A percentile compares a stretch with the other conserved stretches of the same genome.
Conservation (phyloP, 306 rosid genomes). For the Acmispon strigosus region DNA sequence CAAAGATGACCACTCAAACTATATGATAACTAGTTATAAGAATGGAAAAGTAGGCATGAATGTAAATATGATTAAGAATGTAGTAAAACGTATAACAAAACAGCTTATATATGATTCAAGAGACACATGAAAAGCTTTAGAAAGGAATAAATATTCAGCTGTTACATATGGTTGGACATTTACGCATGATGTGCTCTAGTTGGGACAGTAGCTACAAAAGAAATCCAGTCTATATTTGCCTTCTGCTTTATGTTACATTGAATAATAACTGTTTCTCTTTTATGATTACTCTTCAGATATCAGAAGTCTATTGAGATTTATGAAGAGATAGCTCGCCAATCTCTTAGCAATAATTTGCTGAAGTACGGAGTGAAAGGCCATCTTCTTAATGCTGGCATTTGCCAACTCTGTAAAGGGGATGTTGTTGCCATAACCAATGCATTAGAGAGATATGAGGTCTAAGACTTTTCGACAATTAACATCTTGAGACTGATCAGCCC, state of each 20-base stretch:
- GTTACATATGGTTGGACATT: no score
- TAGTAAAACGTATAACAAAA: no score
- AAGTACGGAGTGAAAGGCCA: slow-evolving; percentile 98
- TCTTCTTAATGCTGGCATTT: slow-evolving; percentile 94
- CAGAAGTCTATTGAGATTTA: slow-evolving; percentile 74
- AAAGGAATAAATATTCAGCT: no score
- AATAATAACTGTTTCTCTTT: not conserved
- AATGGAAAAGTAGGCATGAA: no score
- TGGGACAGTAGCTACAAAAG: slow-evolving; percentile 1
- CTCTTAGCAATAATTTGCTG: slow-evolving; percentile 77
- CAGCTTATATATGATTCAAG: no score
- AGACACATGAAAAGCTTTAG: no score
- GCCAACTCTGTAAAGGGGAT: slow-evolving; percentile 94
- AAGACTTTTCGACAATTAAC: slow-evolving; percentile 15
- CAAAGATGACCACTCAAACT: no score
- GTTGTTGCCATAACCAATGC: slow-evolving; percentile 78
- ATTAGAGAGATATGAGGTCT: slow-evolving; percentile 75
- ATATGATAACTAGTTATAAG: no score
- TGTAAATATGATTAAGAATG: no score
- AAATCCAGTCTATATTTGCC: not conserved
- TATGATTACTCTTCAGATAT: slow-evolving; percentile 44
- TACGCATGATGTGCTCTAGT: slow-evolving; percentile 5
- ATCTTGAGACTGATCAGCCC: slow-evolving; percentile 4
- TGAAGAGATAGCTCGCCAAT: slow-evolving; percentile 85
- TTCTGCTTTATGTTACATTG: not conserved